Base-by-base conservation (phyloP, 495 filamentous ascomycete genomes). In the Cudoniella acicularis region DNA sequence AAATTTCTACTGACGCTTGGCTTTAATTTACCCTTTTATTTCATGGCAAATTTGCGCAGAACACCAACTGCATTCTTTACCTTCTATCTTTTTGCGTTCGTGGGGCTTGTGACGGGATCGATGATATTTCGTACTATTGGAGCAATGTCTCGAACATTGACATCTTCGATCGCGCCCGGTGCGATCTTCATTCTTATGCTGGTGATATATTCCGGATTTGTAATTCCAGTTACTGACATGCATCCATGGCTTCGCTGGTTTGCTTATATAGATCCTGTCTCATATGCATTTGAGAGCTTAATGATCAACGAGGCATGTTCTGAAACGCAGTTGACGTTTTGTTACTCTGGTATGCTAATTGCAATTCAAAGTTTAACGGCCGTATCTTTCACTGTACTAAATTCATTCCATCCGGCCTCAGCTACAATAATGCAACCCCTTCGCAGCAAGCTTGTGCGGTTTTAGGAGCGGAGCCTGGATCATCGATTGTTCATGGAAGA, bases 11-110 rank as follows among this genome's bases (percentile, higher is more conserved):
- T 88, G 64, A 83, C 86, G 3, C 62, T 75, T 0, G 68, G 87
- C 1, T 90, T 88, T 66, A 74, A 86, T 43, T 30, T 89, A 6
- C 71, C 88, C 23, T 75, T 89, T 10, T 87, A 87, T 69, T 88
- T 82, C 58, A 85, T 87, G 84, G 74, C 75, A 11, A 71, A 78
- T 16, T 54, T 84, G 54, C 70, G 70, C 49, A 59, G 67, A 56
- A 67, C 75, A 27, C 75, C 80, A 13, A 70, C 68, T 0, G 69
- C 77, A 27, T 80, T 83, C 69, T 83, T 84, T 63, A 74, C 75
- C 17, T 74, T 75, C 52, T 74, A 76, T 69, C 48, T 77, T 17
- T 64, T 71, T 46, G 56, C 78, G 43, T 71, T 81, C 11, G 76
- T 51, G 9, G 63, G 60, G 11, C 64, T 67, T 10, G 40, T 76